Percentiles rank a stretch among this genome's conserved stretches.
These are phyloP conservation scores for Magnusiomyces fungicola DNA, from an alignment of 1,139 yeast genomes.

Conservation along the genomic window DNA sequence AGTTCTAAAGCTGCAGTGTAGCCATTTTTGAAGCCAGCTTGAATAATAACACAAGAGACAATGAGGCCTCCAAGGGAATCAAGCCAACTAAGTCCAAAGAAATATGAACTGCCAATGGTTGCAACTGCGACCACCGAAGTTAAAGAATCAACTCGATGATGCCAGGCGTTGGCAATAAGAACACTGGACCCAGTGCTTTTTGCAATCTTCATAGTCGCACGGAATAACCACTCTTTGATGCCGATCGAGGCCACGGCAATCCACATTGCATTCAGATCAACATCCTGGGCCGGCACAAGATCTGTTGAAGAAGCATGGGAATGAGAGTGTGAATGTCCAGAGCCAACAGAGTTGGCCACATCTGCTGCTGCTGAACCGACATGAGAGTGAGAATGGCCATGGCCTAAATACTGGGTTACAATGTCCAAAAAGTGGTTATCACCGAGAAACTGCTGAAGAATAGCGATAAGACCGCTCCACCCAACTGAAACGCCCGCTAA, in stretches of 20 bases:
- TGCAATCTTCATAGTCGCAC: conserved; percentile 76
- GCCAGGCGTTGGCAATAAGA: conserved; percentile 96
- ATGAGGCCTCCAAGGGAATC: conserved; percentile 88
- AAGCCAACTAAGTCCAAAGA: conserved; percentile 70
- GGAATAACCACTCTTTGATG: conserved; percentile 79
- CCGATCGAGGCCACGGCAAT: conserved; percentile 81
- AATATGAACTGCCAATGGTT: conserved; percentile 79
- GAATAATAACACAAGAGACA: conserved; percentile 72
- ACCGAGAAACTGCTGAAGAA: conserved; percentile 41
- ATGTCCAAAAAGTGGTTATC: conserved; percentile 39
- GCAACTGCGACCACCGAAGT: conserved; percentile 87
- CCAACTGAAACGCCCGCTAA: conserved; percentile 91
- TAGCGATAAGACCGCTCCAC: conserved; percentile 69
- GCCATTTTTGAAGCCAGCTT: conserved; percentile 77
- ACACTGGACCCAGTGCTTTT: conserved; percentile 74
- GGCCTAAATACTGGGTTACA: conserved; percentile 29
- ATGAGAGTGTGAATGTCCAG: conserved; percentile 39
- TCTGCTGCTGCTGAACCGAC: background rate
- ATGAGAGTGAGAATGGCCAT: conserved; percentile 44
- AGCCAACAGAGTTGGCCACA: conserved; percentile 33
- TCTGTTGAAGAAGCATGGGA: conserved; percentile 31
- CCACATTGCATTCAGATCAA: conserved; percentile 92
- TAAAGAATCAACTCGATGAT: conserved; percentile 90
- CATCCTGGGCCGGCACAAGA: conserved; percentile 34
- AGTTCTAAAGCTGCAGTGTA: conserved; percentile 64